These are phyloP conservation scores for Calocera viscosa DNA, from an alignment of 768 basidiomycete species.

Conservation along the genomic window DNA sequence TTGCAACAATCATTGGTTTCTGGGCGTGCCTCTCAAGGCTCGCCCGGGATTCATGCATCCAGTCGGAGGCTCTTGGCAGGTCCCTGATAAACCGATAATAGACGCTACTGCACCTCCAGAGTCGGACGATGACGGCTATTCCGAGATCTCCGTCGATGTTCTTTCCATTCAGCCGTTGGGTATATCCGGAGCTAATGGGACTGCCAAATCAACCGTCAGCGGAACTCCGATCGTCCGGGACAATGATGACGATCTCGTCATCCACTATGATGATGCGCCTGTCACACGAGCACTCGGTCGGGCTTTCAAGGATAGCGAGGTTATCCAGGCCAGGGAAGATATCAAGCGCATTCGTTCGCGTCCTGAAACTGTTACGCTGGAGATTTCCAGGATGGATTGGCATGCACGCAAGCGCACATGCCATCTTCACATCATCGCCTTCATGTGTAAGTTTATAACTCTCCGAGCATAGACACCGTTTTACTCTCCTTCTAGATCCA, in stretches of 20 bases:
- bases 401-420: background rate
- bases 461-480: too few species aligned
- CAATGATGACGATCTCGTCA: background rate
- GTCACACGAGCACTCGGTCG: background rate
- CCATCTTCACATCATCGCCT: slow-evolving; percentile 7
- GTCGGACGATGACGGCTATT: background rate
- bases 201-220: background rate
- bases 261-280: slow-evolving; percentile 4
- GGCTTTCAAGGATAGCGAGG: slow-evolving; percentile 2
- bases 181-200: background rate
- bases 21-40: background rate
- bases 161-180: background rate
- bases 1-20: slow-evolving; percentile 5
- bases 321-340: background rate
- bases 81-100: background rate
- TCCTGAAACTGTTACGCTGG: slow-evolving; percentile 3
- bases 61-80: background rate
- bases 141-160: background rate
- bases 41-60: background rate
- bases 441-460: background rate
- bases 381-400: slow-evolving; percentile 42
- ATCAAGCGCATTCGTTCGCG: background rate
- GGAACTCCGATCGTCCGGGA: background rate
- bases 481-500: background rate
- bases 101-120: background rate